Conservation (phyloP, 2,329 filamentous ascomycete genomes). For the Pestalotiopsis sp. region DNA sequence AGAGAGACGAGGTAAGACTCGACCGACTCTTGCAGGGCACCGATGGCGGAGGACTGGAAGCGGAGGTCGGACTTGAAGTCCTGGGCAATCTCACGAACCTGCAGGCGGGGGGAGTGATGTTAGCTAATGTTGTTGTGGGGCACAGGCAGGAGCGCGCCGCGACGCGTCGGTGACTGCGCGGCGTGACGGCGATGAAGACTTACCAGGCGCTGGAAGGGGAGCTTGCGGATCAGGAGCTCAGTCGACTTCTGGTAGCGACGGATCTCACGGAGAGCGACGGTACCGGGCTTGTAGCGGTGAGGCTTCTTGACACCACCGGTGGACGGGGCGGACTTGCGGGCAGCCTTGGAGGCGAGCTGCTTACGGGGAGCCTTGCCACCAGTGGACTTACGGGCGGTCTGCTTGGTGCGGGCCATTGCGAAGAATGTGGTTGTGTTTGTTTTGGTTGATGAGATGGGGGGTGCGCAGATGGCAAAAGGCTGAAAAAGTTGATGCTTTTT, state of each 20-base stretch:
- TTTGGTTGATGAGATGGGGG: conserved; percentile 27
- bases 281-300: conserved; percentile 87
- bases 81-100: conserved; percentile 91
- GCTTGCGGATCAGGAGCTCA: conserved; percentile 93
- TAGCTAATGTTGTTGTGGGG: conserved; percentile 17
- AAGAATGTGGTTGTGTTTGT: conserved; percentile 27
- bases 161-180: neutral
- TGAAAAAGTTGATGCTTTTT: conserved; percentile 24
- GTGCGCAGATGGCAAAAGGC: conserved; percentile 18
- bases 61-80: conserved; percentile 94
- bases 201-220: conserved; percentile 94
- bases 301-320: conserved; percentile 98
- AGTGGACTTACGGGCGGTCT: conserved; percentile 74
- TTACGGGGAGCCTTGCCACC: conserved; percentile 82
- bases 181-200: conserved; percentile 26
- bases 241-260: conserved; percentile 97
- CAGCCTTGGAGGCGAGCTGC: conserved; percentile 99
- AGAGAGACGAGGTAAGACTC: conserved; percentile 98
- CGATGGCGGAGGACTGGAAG: conserved; percentile 98
- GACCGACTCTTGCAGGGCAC: conserved; percentile 95
- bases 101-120: conserved; percentile 16
- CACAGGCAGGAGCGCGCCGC: neutral
- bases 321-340: conserved; percentile 95
- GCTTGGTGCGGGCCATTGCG: conserved; percentile 66
- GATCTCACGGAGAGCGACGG: conserved; percentile 97